phyloP scores from a whole-genome alignment of 176 grass and related monocot genomes.

The Musa beccarii region DNA sequence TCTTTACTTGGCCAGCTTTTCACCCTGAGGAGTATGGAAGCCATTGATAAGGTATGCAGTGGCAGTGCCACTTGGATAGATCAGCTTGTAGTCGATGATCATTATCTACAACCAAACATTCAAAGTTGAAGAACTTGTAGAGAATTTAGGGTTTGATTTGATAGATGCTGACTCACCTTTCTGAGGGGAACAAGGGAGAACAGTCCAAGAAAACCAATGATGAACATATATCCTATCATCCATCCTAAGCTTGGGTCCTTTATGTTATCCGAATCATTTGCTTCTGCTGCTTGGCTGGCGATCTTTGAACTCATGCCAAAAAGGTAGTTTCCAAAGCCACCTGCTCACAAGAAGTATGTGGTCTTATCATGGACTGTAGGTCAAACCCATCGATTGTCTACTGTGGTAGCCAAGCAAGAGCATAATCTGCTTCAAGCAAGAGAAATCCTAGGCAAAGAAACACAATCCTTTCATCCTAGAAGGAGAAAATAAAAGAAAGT shows the following conservation, averaged over 20 bases:
- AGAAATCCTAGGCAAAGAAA: too few species aligned
- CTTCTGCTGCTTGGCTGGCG: not conserved
- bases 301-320: not conserved
- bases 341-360: not conserved
- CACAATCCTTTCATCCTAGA: too few species aligned
- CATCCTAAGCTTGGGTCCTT: slow-evolving; percentile 2
- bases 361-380: too few species aligned
- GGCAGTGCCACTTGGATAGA: slow-evolving; percentile 31
- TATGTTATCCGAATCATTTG: not conserved
- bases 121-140: not conserved
- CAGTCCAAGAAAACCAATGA: slow-evolving; percentile 1
- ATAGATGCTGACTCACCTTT: not conserved
- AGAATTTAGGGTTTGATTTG: not conserved
- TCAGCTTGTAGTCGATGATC: too few species aligned
- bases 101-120: not conserved
- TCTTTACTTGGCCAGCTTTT: slow-evolving; percentile 42
- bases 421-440: too few species aligned
- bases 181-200: not conserved
- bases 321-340: not conserved
- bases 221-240: slow-evolving; percentile 1
- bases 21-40: slow-evolving; percentile 40
- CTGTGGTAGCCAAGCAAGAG: too few species aligned
- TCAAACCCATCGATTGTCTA: too few species aligned
- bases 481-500: too few species aligned
- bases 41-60: slow-evolving; percentile 48